Percentiles rank a stretch among this genome's conserved stretches.
These are phyloP conservation scores for Xylariaceae sp. DNA, from an alignment of 2,329 filamentous ascomycete species.

Conservation along the genomic window DNA sequence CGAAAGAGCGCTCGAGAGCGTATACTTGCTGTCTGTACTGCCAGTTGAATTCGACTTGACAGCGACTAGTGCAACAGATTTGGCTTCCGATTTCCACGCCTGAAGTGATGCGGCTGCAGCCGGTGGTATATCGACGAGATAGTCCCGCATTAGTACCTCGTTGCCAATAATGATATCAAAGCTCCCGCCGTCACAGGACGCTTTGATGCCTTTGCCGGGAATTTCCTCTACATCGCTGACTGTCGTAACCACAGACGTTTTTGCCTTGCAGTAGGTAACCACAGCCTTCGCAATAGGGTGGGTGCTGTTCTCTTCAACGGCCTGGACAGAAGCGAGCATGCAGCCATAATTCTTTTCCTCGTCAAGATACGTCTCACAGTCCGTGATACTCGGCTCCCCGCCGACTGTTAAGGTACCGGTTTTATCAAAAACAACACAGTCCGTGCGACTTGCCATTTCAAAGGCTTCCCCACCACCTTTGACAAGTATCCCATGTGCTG, in stretches of 20 bases:
- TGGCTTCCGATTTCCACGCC: slow-evolving; percentile 59
- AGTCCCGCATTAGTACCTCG: slow-evolving; percentile 60
- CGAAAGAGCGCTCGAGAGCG: slow-evolving; percentile 63
- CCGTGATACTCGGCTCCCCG: slow-evolving; percentile 66
- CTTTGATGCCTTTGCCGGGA: slow-evolving; percentile 67
- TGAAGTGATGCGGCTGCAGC: slow-evolving; percentile 39
- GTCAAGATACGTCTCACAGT: slow-evolving; percentile 42
- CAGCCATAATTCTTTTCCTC: slow-evolving; percentile 23
- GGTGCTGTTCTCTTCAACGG: slow-evolving; percentile 66
- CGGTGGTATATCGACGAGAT: slow-evolving; percentile 39
- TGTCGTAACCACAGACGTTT: slow-evolving; percentile 30
- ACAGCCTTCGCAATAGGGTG: slow-evolving; percentile 73
- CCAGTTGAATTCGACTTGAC: slow-evolving; percentile 30
- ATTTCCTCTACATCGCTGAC: slow-evolving; percentile 57
- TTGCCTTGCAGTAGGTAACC: slow-evolving; percentile 53
- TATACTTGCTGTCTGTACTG: slow-evolving; percentile 36
- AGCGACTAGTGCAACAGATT: slow-evolving; percentile 60
- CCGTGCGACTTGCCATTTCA: slow-evolving; percentile 73
- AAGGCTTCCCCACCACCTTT: slow-evolving; percentile 84
- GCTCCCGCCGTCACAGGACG: slow-evolving; percentile 40
- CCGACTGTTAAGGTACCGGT: slow-evolving; percentile 76
- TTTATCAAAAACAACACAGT: slow-evolving; percentile 84
- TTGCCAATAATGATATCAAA: slow-evolving; percentile 65
- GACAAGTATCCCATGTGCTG: slow-evolving; percentile 73
- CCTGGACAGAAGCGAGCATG: slow-evolving; percentile 53